Evolutionary conservation across 805 yeast genomes (phyloP).

Genomic region (Candida maris): DNA sequence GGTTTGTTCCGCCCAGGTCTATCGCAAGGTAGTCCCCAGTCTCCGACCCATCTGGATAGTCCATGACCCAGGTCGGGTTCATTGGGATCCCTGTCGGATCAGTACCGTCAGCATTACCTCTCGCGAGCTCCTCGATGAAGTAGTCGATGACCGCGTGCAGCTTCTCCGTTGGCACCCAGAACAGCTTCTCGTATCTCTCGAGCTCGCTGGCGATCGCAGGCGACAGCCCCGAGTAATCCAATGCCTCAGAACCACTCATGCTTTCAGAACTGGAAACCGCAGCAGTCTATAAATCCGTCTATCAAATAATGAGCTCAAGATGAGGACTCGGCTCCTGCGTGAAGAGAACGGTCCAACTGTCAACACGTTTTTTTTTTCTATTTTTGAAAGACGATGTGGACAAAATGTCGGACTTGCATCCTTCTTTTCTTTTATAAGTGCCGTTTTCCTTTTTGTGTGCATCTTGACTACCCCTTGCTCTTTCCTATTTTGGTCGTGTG

Average conservation of each 20-base stretch:
- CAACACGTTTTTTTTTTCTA: too few relatives aligned
- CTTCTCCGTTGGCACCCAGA: conserved; percentile 41
- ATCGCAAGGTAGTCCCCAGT: conserved; percentile 57
- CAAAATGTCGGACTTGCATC: too few relatives aligned
- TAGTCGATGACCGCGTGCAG: conserved; percentile 44
- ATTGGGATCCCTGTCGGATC: conserved; percentile 50
- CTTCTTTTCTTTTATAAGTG: too few relatives aligned
- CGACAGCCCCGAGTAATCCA: conserved; percentile 4
- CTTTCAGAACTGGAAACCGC: too few relatives aligned
- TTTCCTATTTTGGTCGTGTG: too few relatives aligned
- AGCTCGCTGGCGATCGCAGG: conserved; percentile 34
- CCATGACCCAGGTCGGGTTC: conserved; percentile 60
- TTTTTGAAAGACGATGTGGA: too few relatives aligned
- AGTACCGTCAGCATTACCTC: conserved; percentile 51
- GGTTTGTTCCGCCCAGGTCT: conserved; percentile 61
- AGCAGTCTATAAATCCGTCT: too few relatives aligned
- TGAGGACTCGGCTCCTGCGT: too few relatives aligned
- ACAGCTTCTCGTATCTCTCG: conserved; percentile 33
- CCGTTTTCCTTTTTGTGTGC: too few relatives aligned
- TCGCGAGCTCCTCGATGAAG: conserved; percentile 48
- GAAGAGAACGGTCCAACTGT: too few relatives aligned
- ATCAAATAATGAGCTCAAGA: too few relatives aligned
- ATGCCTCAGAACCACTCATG: conserved; percentile 1
- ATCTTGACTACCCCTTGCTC: too few relatives aligned
- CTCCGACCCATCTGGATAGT: conserved; percentile 55